Evolutionary conservation across 805 yeast genomes (phyloP).

Genomic region (Barnettozyma botsteinii): DNA sequence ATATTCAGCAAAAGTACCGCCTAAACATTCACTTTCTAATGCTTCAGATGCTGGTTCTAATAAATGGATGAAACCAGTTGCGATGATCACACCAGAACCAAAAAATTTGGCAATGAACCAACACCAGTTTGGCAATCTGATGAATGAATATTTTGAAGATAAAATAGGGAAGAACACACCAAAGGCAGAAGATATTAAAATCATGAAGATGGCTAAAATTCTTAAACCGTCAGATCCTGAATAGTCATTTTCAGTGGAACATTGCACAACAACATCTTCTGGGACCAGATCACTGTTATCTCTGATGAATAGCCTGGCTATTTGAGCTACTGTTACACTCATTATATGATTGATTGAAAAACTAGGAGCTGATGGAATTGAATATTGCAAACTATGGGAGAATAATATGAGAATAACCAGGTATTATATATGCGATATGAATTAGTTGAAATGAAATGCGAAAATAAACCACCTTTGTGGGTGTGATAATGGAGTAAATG

Average conservation of each 20-base stretch:
- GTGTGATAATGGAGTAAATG: too few relatives aligned
- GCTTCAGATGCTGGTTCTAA: slow-evolving; percentile 63
- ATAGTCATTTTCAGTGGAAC: slow-evolving; percentile 39
- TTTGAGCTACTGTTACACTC: slow-evolving; percentile 7
- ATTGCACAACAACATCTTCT: slow-evolving; percentile 24
- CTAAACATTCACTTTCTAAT: slow-evolving; percentile 52
- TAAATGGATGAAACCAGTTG: slow-evolving; percentile 76
- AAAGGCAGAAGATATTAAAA: slow-evolving; percentile 48
- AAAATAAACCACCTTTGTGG: too few relatives aligned
- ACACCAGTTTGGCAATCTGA: slow-evolving; percentile 54
- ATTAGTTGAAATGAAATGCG: too few relatives aligned
- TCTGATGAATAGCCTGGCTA: slow-evolving; percentile 15
- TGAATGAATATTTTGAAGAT: slow-evolving; percentile 51
- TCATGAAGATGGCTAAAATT: slow-evolving; percentile 58
- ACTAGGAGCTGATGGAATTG: not conserved
- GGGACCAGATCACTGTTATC: slow-evolving; percentile 23
- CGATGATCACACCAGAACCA: slow-evolving; percentile 80
- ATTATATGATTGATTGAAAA: not conserved
- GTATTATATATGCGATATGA: not conserved
- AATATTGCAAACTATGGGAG: too few relatives aligned
- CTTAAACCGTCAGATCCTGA: slow-evolving; percentile 38
- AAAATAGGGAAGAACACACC: slow-evolving; percentile 61
- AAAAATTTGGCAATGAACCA: slow-evolving; percentile 68
- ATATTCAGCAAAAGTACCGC: slow-evolving; percentile 48
- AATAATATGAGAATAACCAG: too few relatives aligned